Conservation (phyloP, 805 yeast species). For the Cyberlindnera misumaiensis region DNA sequence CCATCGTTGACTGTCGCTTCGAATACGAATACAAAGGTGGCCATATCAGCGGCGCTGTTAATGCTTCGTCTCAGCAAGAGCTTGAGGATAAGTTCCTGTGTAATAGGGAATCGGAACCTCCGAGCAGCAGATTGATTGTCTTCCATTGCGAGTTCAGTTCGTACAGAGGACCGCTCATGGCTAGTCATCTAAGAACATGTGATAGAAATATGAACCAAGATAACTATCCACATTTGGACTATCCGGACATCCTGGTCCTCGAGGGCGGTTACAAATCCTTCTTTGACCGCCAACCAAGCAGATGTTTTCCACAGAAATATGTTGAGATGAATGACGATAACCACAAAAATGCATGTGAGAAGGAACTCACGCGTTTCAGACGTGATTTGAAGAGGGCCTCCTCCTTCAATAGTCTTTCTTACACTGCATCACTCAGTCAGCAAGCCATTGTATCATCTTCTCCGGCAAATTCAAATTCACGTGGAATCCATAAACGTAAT, state of each 20-base stretch:
- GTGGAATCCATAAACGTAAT: constrained; percentile 19
- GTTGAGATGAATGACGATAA: constrained; percentile 77
- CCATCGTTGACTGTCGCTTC: constrained; percentile 83
- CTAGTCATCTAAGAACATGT: constrained; percentile 72
- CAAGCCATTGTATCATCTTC: background rate
- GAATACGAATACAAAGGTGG: constrained; percentile 92
- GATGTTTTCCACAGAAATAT: constrained; percentile 74
- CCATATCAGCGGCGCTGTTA: constrained; percentile 78
- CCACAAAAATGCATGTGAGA: constrained; percentile 44
- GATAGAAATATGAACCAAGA: constrained; percentile 73
- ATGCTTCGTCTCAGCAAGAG: constrained; percentile 63
- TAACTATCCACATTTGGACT: constrained; percentile 72
- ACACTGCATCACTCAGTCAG: constrained; percentile 14
- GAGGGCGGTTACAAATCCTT: constrained; percentile 90
- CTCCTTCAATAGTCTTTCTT: constrained; percentile 26
- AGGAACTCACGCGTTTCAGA: constrained; percentile 47
- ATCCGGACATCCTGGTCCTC: constrained; percentile 83
- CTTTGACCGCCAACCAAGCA: constrained; percentile 46
- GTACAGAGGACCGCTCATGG: constrained; percentile 92
- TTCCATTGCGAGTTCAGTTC: constrained; percentile 96
- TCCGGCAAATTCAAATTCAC: constrained; percentile 1
- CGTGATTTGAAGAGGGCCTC: constrained; percentile 34
- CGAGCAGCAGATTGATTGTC: constrained; percentile 45
- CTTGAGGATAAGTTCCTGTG: constrained; percentile 51
- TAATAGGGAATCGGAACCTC: constrained; percentile 13